Evolutionary conservation across 1,284 basidiomycete species (phyloP).

Genomic region (Xanthoconium separans): DNA sequence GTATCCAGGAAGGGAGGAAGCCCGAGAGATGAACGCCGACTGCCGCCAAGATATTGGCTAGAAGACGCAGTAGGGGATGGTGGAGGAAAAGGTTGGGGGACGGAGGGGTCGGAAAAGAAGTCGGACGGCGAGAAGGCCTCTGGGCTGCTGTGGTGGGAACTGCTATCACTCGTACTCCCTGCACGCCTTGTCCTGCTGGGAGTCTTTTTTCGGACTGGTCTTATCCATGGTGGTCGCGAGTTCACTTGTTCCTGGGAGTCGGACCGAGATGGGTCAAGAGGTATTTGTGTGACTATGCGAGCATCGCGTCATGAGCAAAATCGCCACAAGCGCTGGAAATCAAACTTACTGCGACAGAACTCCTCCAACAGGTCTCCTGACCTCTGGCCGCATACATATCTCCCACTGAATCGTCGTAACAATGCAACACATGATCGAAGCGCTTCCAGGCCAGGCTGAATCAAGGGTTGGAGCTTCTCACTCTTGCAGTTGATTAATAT

Average conservation of each 20-base stretch:
- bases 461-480: slow-evolving; percentile 66
- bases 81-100: slow-evolving; percentile 21
- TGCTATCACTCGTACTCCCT: slow-evolving; percentile 39
- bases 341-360: slow-evolving; percentile 80
- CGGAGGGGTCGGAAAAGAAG: slow-evolving; percentile 47
- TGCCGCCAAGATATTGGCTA: slow-evolving; percentile 20
- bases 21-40: slow-evolving; percentile 24
- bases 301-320: slow-evolving; percentile 13
- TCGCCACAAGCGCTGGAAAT: neutral
- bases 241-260: slow-evolving; percentile 50
- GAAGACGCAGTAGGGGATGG: slow-evolving; percentile 14
- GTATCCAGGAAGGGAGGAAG: slow-evolving; percentile 25
- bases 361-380: slow-evolving; percentile 91
- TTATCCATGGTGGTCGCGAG: slow-evolving; percentile 78
- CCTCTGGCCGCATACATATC: slow-evolving; percentile 83
- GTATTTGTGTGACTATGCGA: slow-evolving; percentile 77
- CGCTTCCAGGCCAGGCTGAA: slow-evolving; percentile 78
- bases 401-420: slow-evolving; percentile 73
- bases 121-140: slow-evolving; percentile 64
- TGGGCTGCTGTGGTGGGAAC: slow-evolving; percentile 59
- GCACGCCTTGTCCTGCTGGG: slow-evolving; percentile 39
- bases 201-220: slow-evolving; percentile 79
- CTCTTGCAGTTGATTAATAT: slow-evolving; percentile 78
- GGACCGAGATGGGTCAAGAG: slow-evolving; percentile 63
- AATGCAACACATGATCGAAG: slow-evolving; percentile 83